phyloP scores from a whole-genome alignment of 1,139 yeast genomes.

The Yamadazyma jaroonii region DNA sequence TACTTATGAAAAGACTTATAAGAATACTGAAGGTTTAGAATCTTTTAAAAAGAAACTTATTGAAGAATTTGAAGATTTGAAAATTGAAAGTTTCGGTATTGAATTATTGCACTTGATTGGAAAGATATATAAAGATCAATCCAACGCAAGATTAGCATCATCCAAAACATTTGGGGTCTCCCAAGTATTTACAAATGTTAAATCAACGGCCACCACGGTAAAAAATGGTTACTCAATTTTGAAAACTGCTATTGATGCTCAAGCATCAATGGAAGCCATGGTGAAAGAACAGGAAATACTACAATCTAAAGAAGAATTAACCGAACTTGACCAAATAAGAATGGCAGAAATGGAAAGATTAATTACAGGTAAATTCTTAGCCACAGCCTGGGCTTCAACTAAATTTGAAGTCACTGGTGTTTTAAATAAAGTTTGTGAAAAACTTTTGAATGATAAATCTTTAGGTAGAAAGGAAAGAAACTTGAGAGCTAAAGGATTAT shows the following conservation, averaged over 20 bases:
- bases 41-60: conserved; percentile 40
- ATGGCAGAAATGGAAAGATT: conserved; percentile 63
- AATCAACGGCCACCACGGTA: conserved; percentile 36
- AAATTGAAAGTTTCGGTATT: conserved; percentile 47
- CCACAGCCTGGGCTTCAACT: conserved; percentile 78
- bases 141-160: conserved; percentile 40
- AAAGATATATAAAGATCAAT: conserved; percentile 60
- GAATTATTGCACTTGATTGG: conserved; percentile 57
- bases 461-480: conserved; percentile 50
- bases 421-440: conserved; percentile 62
- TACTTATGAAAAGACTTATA: conserved; percentile 26
- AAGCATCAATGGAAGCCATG: conserved; percentile 36
- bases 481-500: conserved; percentile 58
- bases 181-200: conserved; percentile 51
- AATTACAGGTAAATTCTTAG: conserved; percentile 70
- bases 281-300: conserved; percentile 51
- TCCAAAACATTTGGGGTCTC: conserved; percentile 46
- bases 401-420: conserved; percentile 71
- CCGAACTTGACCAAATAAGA: conserved; percentile 46
- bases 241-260: conserved; percentile 45
- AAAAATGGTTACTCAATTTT: conserved; percentile 39
- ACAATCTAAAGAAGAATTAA: conserved; percentile 25
- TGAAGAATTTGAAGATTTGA: conserved; percentile 60
- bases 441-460: conserved; percentile 54
- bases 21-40: conserved; percentile 31